Evolutionary conservation across 768 basidiomycete species (phyloP), one percentile per base, ranked within the genome.

Genomic region (Leccinum pellstonianum): DNA sequence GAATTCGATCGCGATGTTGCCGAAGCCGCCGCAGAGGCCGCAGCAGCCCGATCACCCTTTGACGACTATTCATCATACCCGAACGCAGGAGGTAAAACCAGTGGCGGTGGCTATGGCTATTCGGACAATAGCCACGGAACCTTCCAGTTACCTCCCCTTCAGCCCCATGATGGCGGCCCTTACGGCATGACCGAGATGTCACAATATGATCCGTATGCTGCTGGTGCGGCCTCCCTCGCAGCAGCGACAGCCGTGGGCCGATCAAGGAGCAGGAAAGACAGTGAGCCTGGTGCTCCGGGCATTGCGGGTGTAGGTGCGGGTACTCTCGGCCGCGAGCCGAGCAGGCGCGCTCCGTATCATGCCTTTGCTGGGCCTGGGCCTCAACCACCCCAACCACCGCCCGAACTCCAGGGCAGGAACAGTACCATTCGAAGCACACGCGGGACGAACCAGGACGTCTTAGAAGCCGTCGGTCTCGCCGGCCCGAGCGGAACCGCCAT

Each of bases 1-100:
- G 78, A 81, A 47, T 86, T 90, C 65, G 90, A 92, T 69, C 78
- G 79, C n/a, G 90, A 91, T 55, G 83, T 90, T 43, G 85, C 83
- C 14, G 85, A 85, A 52, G 90, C 88, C 0, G 88, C 89, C 0
- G 81, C 80, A 3, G 86, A 84, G 58, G 88, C 88, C 0, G 80
- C 78, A 0, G 83, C 81, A 1, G 78, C 83, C 0, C 77, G 77
- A 19, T 77, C 81, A 0, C 84, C 83, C 12, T 79, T 80, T 60
- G 85, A 82, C 68, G 78, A 86, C n/a, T 75, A 73, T 37, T 64
- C 72, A 6, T 72, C 72, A 9, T 72, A 72, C 35, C 48, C 59
- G 12, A 68, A 68, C 43, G 65, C 67, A 5, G 70, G 72, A 12
- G 63, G 66, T 27, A 62, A 58, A 3, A 59, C 55, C 1, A 63